Evolutionary conservation across 345 rosid genomes (phyloP).

Genomic region (Linum tenue): DNA sequence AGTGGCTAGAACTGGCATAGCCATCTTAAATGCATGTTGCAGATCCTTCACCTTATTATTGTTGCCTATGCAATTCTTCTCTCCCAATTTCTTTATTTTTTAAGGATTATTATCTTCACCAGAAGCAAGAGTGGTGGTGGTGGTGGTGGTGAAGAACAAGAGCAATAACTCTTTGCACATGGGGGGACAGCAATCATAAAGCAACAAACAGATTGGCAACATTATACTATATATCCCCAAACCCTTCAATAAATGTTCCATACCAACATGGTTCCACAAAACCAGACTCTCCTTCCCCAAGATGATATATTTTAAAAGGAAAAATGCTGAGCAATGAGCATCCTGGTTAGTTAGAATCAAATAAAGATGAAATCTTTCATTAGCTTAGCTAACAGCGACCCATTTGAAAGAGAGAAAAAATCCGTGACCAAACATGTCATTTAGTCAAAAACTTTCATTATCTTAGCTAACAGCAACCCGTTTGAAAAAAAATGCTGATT

Average conservation of each 20-base stretch:
- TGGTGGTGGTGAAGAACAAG: neutral
- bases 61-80: neutral
- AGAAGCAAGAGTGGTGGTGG: too few relatives aligned
- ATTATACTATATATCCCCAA: neutral
- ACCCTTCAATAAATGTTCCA: neutral
- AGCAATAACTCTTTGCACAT: neutral
- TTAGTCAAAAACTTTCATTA: neutral
- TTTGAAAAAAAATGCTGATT: neutral
- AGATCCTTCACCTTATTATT: neutral
- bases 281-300: neutral
- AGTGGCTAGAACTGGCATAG: neutral
- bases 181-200: neutral
- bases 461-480: neutral
- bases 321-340: too few relatives aligned
- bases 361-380: too few relatives aligned
- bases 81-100: too few relatives aligned
- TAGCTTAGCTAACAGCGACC: too few relatives aligned
- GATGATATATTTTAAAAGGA: too few relatives aligned
- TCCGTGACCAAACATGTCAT: too few relatives aligned
- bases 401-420: too few relatives aligned
- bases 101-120: neutral
- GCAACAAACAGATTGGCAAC: neutral
- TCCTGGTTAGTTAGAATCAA: too few relatives aligned
- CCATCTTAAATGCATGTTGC: neutral
- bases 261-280: neutral